Conservation (phyloP, 257 asterid species). For the Schizonepeta tenuifolia region DNA sequence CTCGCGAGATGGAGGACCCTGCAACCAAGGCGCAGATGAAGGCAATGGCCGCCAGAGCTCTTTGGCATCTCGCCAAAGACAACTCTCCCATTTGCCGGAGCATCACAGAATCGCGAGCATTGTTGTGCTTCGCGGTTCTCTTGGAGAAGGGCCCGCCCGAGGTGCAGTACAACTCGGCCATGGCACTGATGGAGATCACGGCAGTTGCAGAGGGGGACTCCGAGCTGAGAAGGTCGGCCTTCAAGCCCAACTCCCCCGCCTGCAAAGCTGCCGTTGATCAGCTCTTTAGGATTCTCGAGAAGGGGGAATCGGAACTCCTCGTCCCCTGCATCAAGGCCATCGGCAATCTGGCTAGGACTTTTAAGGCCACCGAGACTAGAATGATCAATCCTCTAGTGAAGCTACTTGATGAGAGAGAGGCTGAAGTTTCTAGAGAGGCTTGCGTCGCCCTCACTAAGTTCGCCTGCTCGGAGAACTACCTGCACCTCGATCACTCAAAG, state of each 20-base stretch:
- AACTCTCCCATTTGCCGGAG: conserved; percentile 74
- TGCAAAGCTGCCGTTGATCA: conserved; percentile 77
- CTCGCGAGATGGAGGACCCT: conserved; percentile 79
- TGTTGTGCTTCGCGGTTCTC: conserved; percentile 72
- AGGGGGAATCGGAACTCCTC: conserved; percentile 54
- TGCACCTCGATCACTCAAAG: conserved; percentile 62
- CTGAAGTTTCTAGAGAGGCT: conserved; percentile 57
- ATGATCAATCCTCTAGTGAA: conserved; percentile 66
- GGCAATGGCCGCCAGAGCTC: conserved; percentile 88
- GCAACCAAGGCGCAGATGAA: conserved; percentile 67
- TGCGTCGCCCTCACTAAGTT: conserved; percentile 63
- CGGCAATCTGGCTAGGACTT: conserved; percentile 69
- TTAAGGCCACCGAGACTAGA: conserved; percentile 67
- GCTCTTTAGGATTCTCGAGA: conserved; percentile 47
- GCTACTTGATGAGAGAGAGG: conserved; percentile 60
- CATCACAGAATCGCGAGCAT: conserved; percentile 82
- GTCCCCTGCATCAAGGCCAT: conserved; percentile 64
- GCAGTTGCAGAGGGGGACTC: conserved; percentile 65
- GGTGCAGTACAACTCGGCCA: conserved; percentile 70
- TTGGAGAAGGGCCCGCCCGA: conserved; percentile 70
- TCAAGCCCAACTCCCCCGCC: conserved; percentile 76
- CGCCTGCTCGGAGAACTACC: conserved; percentile 55
- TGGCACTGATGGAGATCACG: conserved; percentile 87
- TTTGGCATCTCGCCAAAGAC: conserved; percentile 69
- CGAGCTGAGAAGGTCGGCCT: conserved; percentile 63